Evolutionary conservation across 345 rosid genomes (phyloP), one percentile per base, ranked within the genome.

Genomic region (Trapa bicornis): DNA sequence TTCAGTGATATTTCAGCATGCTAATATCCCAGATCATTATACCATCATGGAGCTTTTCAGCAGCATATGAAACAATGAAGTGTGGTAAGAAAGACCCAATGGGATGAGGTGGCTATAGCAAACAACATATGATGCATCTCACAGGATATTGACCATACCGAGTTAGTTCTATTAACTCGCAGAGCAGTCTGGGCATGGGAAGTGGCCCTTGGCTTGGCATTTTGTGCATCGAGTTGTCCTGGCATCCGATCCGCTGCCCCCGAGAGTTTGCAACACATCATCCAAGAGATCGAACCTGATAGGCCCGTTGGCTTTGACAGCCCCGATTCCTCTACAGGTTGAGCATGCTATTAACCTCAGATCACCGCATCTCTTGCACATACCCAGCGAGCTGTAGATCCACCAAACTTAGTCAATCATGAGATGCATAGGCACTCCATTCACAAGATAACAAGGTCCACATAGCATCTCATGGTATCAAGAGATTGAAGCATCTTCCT

Each of bases 361-460:
- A 78, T 87, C 88, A 1, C 97, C 97, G 12, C 99, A 94, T 75
- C 74, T 91, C 68, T 68, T 82, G 78, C 99, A 94, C 92, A 91
- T 82, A 41, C 92, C 93, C 38, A 94, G 82, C 1, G 92, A 83
- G 41, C 96, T 91, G 85, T 82, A 80, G 17, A 33, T n/a, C 5
- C 52, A 42, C 15, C 36, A 42, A 22, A 41, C 6, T 12, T 2
- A 57, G 10, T 9, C 36, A 22, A 10, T 29, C 11, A 58, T 35
- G 63, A 32, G 38, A 58, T 0, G 15, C 33, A 22, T 17, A 4
- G 6, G 33, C 60, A 54, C 57, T 17, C 57, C 12, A 11, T 11
- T 47, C 43, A 3, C 7, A 45, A 45, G 48, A 13, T 3, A 45
- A 45, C 48, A 45, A 45, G 11, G 7, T 41, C 43, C 7, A 41